A percentile compares a stretch with the other conserved stretches of the same genome.
Evolutionary conservation across 352 stramenopile species (phyloP).

Genomic region (Pythium phragmitis): DNA sequence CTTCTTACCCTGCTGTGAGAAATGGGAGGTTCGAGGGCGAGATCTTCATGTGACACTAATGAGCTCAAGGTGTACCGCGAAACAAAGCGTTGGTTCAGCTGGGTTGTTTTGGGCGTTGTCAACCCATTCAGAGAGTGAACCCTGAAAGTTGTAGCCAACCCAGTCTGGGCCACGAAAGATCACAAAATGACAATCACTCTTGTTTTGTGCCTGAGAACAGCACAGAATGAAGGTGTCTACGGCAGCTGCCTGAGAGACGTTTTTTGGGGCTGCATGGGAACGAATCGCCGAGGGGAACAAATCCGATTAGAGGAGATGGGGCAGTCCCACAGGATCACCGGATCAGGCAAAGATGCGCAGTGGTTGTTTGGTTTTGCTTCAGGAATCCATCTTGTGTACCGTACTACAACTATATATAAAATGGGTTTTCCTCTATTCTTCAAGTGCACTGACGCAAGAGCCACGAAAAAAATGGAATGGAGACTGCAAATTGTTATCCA

Average conservation of each 20-base stretch:
- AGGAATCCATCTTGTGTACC: slow-evolving; percentile 14
- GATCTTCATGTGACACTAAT: not conserved
- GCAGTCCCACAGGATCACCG: not conserved
- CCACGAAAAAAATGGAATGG: not conserved
- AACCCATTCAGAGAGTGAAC: not conserved
- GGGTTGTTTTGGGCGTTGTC: not conserved
- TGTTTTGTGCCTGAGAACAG: not conserved
- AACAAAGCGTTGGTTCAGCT: not conserved
- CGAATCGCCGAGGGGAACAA: slow-evolving; percentile 1
- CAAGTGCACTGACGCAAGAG: slow-evolving; percentile 10
- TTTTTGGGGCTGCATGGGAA: slow-evolving; percentile 1
- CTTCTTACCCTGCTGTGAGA: no score
- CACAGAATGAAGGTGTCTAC: slow-evolving; percentile 3
- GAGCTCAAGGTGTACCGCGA: not conserved
- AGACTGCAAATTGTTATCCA: not conserved
- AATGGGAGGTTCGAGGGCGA: not conserved
- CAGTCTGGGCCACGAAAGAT: not conserved
- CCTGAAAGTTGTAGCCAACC: not conserved
- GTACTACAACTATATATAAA: not conserved
- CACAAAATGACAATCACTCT: slow-evolving; percentile 1
- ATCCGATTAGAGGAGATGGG: not conserved
- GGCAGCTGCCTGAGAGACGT: slow-evolving; percentile 4
- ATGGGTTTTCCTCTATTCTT: not conserved
- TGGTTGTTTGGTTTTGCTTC: slow-evolving; percentile 9
- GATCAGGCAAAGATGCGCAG: not conserved